Conservation (phyloP, 805 yeast species). For the Starmerella etchellsii region DNA sequence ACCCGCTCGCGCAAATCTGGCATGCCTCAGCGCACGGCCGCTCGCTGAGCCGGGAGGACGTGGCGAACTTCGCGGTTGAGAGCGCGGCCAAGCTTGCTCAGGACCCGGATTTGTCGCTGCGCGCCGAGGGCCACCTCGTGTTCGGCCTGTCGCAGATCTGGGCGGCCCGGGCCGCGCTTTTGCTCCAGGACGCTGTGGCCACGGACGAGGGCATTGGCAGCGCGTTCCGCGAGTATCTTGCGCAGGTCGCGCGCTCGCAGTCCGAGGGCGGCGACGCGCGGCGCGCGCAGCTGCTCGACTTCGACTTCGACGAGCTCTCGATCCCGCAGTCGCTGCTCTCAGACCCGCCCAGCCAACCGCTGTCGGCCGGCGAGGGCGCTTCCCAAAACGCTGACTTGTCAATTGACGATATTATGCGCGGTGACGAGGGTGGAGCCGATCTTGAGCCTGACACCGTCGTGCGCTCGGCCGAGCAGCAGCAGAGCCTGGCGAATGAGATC, state of each 20-base stretch:
- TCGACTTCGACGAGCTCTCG: neutral
- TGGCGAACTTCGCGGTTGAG: constrained; percentile 1
- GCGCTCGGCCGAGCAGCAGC: constrained; percentile 11
- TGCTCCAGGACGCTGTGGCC: constrained; percentile 9
- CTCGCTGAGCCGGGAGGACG: constrained; percentile 5
- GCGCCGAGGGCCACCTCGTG: constrained; percentile 17
- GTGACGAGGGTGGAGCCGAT: constrained; percentile 1
- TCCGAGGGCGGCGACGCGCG: neutral
- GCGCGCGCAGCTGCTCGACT: neutral
- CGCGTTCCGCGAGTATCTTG: constrained; percentile 11
- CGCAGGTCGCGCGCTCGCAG: neutral
- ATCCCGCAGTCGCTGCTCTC: constrained; percentile 4
- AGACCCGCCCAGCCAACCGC: neutral
- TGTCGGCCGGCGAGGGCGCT: neutral
- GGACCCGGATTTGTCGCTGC: constrained; percentile 7
- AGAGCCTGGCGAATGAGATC: constrained; percentile 4
- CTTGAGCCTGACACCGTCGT: constrained; percentile 1
- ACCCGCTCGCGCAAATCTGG: constrained; percentile 5
- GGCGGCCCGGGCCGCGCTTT: constrained; percentile 6
- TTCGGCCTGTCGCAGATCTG: constrained; percentile 17
- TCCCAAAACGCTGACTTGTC: constrained; percentile 7
- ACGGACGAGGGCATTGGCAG: constrained; percentile 10
- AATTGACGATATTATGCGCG: constrained; percentile 15
- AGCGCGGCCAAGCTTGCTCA: constrained; percentile 1
- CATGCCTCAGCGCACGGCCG: constrained; percentile 8